Evolutionary conservation across 2,329 filamentous ascomycete species (phyloP).

Genomic region (Trichoderma lentiforme): DNA sequence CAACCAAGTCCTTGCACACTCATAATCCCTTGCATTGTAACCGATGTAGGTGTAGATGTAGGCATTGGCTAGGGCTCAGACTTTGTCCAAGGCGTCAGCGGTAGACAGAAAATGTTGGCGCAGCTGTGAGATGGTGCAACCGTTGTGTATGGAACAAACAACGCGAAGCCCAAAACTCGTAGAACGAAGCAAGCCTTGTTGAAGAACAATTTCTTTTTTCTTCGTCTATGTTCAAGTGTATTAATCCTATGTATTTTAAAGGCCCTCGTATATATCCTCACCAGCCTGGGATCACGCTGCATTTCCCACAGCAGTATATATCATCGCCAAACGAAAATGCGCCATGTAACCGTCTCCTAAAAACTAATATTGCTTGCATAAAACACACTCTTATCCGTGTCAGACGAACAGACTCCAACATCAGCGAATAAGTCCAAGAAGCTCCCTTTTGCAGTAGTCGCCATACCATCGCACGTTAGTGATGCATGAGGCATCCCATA

Average conservation of each 20-base stretch:
- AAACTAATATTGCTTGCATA: not conserved
- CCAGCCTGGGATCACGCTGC: not conserved
- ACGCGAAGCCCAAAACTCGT: not conserved
- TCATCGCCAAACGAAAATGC: constrained; percentile 9
- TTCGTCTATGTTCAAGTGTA: not conserved
- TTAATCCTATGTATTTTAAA: not conserved
- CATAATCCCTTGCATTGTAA: not conserved
- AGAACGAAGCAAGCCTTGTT: not conserved
- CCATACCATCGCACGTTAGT: not conserved
- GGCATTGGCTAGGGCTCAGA: not conserved
- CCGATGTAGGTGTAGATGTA: not conserved
- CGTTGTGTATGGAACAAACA: not conserved
- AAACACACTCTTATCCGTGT: not conserved
- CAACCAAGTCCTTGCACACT: constrained; percentile 15
- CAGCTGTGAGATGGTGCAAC: not conserved
- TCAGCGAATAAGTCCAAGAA: not conserved
- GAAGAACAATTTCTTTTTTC: not conserved
- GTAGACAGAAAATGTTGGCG: not conserved
- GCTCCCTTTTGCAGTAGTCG: not conserved
- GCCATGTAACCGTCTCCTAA: not conserved
- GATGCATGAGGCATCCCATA: not conserved
- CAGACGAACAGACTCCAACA: not conserved
- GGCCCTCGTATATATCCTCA: not conserved
- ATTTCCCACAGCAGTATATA: not conserved
- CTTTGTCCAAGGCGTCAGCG: not conserved